Evolutionary conservation across 2,329 filamentous ascomycete genomes (phyloP), one percentile per base, ranked within the genome.

Genomic region (Trichoderma sp.): DNA sequence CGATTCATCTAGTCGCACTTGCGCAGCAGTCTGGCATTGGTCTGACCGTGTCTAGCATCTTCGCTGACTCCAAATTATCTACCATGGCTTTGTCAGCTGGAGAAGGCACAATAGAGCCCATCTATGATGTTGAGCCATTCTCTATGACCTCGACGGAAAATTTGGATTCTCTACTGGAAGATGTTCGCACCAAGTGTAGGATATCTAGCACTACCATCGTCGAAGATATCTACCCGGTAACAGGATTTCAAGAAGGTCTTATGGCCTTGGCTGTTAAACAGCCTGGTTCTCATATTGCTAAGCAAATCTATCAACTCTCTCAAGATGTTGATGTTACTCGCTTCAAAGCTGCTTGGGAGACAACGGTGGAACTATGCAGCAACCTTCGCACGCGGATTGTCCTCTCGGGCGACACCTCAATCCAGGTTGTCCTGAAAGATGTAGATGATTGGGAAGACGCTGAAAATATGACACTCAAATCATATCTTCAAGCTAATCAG

Each of bases 231-330:
- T 82, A 80, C 61, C 82, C 82, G 4, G 80, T 79, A 72, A 80
- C 80, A n/a, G 74, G 78, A 6, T 75, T 83, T 3, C 82, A 84
- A 67, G 81, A 81, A 73, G 81, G 80, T 4, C 76, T 84, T 1
- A 76, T 84, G 63, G 76, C 74, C 2, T 66, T 77, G 28, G 63
- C 74, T 5, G 71, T 75, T 4, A 77, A 76, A n/a, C 73, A 75
- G 2, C 72, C 76, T 0, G 76, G 76, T 4, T 74, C 74, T 32
- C 77, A 77, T 47, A 71, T 74, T 1, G 72, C 72, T 6, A 72
- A 75, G 26, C 26, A 28, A 28, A 28, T 73, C 7, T 73, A 74
- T 57, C 62, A 61, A 6, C 47, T 77, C 3, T 55, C 73, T 1
- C 23, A 26, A 0, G 13, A 50, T 5, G 23, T 72, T 13, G 68